These are phyloP conservation scores for Monosporascus sp. DNA, from an alignment of 2,329 filamentous ascomycete genomes.

Conservation along the genomic window DNA sequence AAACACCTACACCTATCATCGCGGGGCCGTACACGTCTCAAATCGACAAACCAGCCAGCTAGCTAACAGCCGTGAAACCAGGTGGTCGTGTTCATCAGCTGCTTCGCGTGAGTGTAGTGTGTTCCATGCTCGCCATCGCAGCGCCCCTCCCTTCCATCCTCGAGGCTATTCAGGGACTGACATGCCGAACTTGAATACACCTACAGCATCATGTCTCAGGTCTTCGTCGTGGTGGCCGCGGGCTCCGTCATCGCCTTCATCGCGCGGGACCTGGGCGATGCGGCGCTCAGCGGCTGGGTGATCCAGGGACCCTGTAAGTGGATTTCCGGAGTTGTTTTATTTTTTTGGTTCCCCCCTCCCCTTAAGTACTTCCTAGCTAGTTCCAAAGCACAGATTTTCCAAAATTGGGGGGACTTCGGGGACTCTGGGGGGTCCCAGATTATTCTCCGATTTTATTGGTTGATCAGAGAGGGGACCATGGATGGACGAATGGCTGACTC, in stretches of 20 bases:
- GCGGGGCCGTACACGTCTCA: background rate
- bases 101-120: constrained; percentile 36
- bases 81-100: constrained; percentile 39
- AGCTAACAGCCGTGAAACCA: constrained; percentile 3
- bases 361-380: no score
- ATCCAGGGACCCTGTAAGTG: constrained; percentile 36
- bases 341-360: no score
- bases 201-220: constrained; percentile 43
- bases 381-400: no score
- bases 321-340: no score
- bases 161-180: background rate
- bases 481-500: no score
- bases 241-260: constrained; percentile 53
- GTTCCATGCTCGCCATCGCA: background rate
- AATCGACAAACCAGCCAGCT: background rate
- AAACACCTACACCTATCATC: no score
- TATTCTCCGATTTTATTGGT: no score
- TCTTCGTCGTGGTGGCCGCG: constrained; percentile 50
- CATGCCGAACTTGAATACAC: background rate
- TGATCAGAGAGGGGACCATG: no score
- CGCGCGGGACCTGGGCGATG: constrained; percentile 46
- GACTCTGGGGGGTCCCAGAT: no score
- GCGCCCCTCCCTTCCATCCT: background rate
- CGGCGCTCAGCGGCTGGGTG: constrained; percentile 44
- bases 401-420: no score